These are phyloP conservation scores for Discostella pseudostelligera DNA, from an alignment of 108 stramenopile species.

Conservation along the genomic window DNA sequence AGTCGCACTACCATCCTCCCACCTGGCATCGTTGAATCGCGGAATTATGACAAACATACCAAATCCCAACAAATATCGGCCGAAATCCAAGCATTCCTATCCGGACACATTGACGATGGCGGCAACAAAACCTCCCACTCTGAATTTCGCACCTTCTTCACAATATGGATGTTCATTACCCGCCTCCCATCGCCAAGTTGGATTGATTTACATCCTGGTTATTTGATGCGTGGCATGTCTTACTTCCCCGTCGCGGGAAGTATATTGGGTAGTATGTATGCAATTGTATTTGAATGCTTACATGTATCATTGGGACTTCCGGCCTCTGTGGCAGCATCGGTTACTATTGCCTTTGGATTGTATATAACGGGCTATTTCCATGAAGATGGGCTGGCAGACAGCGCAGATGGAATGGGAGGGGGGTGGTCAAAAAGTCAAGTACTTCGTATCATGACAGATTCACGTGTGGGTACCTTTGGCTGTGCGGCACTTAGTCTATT, in stretches of 20 bases:
- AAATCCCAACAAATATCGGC: slow-evolving; percentile 25
- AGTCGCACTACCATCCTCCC: slow-evolving; percentile 42
- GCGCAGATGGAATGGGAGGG: slow-evolving; percentile 67
- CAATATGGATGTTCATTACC: slow-evolving; percentile 66
- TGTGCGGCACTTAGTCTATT: slow-evolving; percentile 65
- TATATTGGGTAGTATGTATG: slow-evolving; percentile 51
- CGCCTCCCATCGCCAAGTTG: slow-evolving; percentile 65
- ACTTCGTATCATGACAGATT: slow-evolving; percentile 82
- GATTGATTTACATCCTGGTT: slow-evolving; percentile 73
- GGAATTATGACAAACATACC: slow-evolving; percentile 21
- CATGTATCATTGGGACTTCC: slow-evolving; percentile 44
- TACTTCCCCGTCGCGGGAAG: slow-evolving; percentile 67
- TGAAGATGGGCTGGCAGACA: slow-evolving; percentile 81
- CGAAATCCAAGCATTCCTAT: slow-evolving; percentile 54
- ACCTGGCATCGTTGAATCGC: slow-evolving; percentile 44
- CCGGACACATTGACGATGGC: slow-evolving; percentile 21
- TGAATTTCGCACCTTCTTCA: slow-evolving; percentile 59
- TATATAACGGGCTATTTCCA: slow-evolving; percentile 77
- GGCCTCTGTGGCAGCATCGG: slow-evolving; percentile 32
- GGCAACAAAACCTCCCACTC: slow-evolving; percentile 15
- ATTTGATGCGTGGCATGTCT: slow-evolving; percentile 71
- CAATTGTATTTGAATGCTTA: slow-evolving; percentile 44
- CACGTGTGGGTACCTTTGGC: slow-evolving; percentile 78
- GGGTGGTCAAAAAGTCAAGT: slow-evolving; percentile 77
- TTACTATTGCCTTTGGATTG: slow-evolving; percentile 36